Conservation (phyloP, 2,329 filamentous ascomycete genomes). For the Penicillium thymicola region DNA sequence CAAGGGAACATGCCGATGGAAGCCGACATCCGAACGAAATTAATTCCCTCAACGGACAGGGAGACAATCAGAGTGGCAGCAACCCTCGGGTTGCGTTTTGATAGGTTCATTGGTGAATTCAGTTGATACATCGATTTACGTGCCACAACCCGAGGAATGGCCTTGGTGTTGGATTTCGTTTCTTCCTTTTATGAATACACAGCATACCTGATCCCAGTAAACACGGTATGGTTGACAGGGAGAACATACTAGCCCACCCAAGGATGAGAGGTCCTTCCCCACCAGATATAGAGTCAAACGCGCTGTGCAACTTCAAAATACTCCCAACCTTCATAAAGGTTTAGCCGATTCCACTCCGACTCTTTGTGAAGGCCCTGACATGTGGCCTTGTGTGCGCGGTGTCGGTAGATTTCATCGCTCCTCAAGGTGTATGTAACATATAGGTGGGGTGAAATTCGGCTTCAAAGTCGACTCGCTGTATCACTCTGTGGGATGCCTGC, state of each 20-base stretch:
- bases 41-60: rapidly evolving
- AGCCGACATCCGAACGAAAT: background rate
- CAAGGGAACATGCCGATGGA: background rate
- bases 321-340: background rate
- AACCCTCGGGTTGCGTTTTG: background rate
- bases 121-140: background rate
- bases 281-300: background rate
- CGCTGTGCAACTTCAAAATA: background rate
- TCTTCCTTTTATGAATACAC: no score
- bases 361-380: background rate
- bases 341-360: background rate
- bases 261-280: background rate
- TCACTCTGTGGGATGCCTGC: background rate
- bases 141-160: background rate
- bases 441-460: background rate
- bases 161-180: background rate
- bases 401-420: background rate
- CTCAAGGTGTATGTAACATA: background rate
- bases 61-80: background rate
- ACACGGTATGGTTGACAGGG: background rate
- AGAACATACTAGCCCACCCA: background rate
- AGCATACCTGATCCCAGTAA: background rate
- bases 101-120: background rate
- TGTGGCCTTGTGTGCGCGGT: background rate
- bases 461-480: background rate